phyloP scores from a whole-genome alignment of 148 eudicot genomes.

The Cornus florida region DNA sequence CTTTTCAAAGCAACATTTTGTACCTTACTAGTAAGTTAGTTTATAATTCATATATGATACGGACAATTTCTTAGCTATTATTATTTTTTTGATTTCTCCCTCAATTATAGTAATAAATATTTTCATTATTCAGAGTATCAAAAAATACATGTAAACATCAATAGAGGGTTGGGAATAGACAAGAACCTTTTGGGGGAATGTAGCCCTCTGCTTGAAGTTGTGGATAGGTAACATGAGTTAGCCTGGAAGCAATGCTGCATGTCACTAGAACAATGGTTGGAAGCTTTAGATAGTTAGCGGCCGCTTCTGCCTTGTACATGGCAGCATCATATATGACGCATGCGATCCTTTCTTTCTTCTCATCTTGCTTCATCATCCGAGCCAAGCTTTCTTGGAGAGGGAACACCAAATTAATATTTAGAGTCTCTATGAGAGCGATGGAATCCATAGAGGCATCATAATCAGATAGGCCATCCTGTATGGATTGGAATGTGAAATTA shows the following conservation, averaged over 20 bases:
- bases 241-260: conserved; percentile 17
- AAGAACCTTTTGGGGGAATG: conserved; percentile 32
- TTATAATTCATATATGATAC: too few relatives aligned
- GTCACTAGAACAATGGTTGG: conserved; percentile 42
- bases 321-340: conserved; percentile 36
- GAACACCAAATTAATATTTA: conserved; percentile 19
- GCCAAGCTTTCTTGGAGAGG: conserved; percentile 29
- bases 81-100: too few relatives aligned
- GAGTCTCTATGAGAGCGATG: conserved; percentile 2
- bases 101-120: too few relatives aligned
- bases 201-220: conserved; percentile 27
- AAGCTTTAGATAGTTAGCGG: conserved; percentile 31
- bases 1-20: background rate
- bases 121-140: too few relatives aligned
- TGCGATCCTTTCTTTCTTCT: conserved; percentile 19
- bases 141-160: too few relatives aligned
- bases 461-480: conserved; percentile 20
- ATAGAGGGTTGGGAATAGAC: background rate
- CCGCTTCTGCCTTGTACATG: conserved; percentile 20
- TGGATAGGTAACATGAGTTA: conserved; percentile 23
- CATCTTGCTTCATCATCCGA: background rate
- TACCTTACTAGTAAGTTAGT: too few relatives aligned
- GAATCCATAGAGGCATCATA: background rate
- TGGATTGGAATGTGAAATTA: conserved; percentile 28
- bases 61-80: too few relatives aligned